Evolutionary conservation across 768 basidiomycete species (phyloP), one percentile per base, ranked within the genome.

Genomic region (Leccinum olivaceopallidum): DNA sequence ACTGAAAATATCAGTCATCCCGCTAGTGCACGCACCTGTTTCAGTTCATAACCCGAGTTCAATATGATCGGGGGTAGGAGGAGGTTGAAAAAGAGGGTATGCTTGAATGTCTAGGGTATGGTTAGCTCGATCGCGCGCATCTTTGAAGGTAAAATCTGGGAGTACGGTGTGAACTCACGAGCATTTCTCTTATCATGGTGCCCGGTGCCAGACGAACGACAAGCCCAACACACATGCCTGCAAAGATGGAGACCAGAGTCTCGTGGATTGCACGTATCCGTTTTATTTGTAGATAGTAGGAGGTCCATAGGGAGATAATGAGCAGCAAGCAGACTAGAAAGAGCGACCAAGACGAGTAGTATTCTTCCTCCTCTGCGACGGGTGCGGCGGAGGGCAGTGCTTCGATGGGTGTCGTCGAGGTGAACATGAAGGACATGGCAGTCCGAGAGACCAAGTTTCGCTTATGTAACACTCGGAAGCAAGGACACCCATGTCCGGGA

Each of bases 11-110:
- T 22, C 49, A 6, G 39, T 12, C 2, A 14, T 36, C 34, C 34
- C 13, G 34, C 34, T 36, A 36, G 34, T 36, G 34, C 12, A 69
- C 85, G 61, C 59, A 88, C 94, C 81, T 98, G 95, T 73, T 95
- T 96, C 60, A 99, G 86, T 75, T 97, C 95, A 73, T 97, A 99
- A 6, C 97, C 97, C 2, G 95, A 97, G 75, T 95, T 97, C 44
- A 99, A 79, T 71, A 99, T 99, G 73, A 99, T 99, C 1, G 97
- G 97, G 6, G 96, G 97, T 5, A 98, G 84, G n/a, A 99, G 81
- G 22, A 98, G 82, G 75, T 99, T 98, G 81, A 98, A 97, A 80
- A 99, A 96, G 54, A 98, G 81, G 3, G 96, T 98, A 71, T 96
- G 94, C 73, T 92, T 93, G 82, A 96, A 96, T 9, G 92, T 95